These are phyloP conservation scores for Zygosaccharomyces pseudobailii DNA, from an alignment of 1,139 yeast genomes.

Conservation along the genomic window DNA sequence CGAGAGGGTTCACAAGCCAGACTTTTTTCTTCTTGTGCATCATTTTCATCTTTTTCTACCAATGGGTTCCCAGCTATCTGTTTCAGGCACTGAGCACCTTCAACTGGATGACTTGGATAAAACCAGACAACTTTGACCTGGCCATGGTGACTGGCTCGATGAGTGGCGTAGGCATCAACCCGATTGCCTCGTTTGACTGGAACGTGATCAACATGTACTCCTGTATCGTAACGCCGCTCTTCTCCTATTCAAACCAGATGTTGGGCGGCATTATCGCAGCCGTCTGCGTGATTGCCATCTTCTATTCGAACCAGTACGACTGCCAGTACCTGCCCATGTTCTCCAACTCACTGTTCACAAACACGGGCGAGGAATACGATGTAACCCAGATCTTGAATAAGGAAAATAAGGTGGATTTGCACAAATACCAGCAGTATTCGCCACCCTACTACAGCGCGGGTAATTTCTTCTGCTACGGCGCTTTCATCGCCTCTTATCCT, in stretches of 20 bases:
- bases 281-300: constrained; percentile 41
- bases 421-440: constrained; percentile 43
- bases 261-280: constrained; percentile 45
- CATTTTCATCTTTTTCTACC: constrained; percentile 43
- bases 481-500: constrained; percentile 56
- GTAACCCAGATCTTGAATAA: constrained; percentile 42
- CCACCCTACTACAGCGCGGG: constrained; percentile 61
- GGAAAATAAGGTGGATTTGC: constrained; percentile 38
- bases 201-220: constrained; percentile 35
- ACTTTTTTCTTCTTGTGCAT: constrained; percentile 42
- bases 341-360: constrained; percentile 44
- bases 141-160: constrained; percentile 51
- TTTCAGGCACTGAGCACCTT: constrained; percentile 34
- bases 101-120: constrained; percentile 64
- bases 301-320: constrained; percentile 49
- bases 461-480: constrained; percentile 50
- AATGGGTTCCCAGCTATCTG: constrained; percentile 50
- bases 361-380: constrained; percentile 42
- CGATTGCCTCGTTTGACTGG: constrained; percentile 51
- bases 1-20: constrained; percentile 47
- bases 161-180: constrained; percentile 53
- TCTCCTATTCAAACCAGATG: constrained; percentile 40
- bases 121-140: constrained; percentile 49
- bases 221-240: constrained; percentile 45
- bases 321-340: constrained; percentile 53